phyloP scores from a whole-genome alignment of 306 rosid species.

The Cicer judaicum region DNA sequence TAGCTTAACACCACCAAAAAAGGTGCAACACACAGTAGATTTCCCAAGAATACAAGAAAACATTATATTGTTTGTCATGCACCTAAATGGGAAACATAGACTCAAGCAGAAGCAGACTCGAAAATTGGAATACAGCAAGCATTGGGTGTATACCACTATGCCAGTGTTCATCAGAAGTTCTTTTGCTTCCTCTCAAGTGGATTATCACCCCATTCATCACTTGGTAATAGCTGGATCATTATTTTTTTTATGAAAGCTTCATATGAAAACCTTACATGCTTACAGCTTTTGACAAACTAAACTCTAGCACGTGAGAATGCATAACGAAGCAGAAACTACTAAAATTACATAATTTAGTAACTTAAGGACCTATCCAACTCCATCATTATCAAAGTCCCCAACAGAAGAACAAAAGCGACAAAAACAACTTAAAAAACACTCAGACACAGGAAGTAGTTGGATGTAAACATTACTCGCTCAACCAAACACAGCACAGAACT shows the following conservation, averaged over 20 bases:
- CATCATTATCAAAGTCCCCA: slow-evolving; percentile 4
- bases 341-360: not conserved
- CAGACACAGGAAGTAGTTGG: not conserved
- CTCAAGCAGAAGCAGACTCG: slow-evolving; percentile 2
- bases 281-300: slow-evolving; percentile 22
- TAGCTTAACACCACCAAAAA: slow-evolving; percentile 13
- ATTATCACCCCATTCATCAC: slow-evolving; percentile 17
- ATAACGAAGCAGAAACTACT: slow-evolving; percentile 16
- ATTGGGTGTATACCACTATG: not conserved
- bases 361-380: slow-evolving; percentile 10
- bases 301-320: slow-evolving; percentile 13
- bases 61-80: not conserved
- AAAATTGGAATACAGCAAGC: slow-evolving; percentile 14
- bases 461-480: slow-evolving; percentile 30
- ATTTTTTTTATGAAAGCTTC: slow-evolving; percentile 12
- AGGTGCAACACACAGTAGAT: slow-evolving; percentile 7
- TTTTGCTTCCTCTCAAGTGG: not conserved
- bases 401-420: slow-evolving; percentile 10
- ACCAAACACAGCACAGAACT: slow-evolving; percentile 29
- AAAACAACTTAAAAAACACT: not conserved
- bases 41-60: slow-evolving; percentile 25
- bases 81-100: slow-evolving; percentile 3
- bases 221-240: slow-evolving; percentile 1
- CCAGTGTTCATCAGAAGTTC: slow-evolving; percentile 21
- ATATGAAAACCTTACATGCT: not conserved